Conservation (phyloP, 352 stramenopile genomes). For the Globisporangium rhizosaccharum region DNA sequence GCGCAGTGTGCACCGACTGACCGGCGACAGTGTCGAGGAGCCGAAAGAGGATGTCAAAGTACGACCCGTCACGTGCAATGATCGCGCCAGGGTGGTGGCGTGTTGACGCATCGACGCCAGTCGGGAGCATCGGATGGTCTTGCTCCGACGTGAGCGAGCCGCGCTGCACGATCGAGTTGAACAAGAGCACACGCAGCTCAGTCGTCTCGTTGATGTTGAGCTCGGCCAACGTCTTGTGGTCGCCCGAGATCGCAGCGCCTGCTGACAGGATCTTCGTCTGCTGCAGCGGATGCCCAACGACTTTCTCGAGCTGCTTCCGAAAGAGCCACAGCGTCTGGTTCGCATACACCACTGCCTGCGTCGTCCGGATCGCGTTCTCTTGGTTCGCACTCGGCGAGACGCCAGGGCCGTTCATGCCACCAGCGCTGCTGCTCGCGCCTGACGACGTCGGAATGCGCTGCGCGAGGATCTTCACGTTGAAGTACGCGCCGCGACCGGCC, state of each 20-base stretch:
- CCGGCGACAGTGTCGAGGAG: constrained; percentile 64
- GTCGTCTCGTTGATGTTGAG: constrained; percentile 69
- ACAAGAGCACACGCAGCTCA: constrained; percentile 76
- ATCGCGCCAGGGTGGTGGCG: constrained; percentile 53
- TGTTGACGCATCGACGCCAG: constrained; percentile 10
- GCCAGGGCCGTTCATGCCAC: constrained; percentile 15
- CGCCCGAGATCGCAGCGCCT: constrained; percentile 60
- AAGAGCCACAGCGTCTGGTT: constrained; percentile 75
- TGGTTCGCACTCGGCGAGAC: constrained; percentile 19
- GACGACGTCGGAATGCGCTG: constrained; percentile 65
- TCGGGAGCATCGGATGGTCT: constrained; percentile 27
- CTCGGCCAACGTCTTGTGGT: constrained; percentile 80
- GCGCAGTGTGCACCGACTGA: constrained; percentile 53
- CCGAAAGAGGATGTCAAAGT: constrained; percentile 83
- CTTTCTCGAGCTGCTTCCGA: constrained; percentile 67
- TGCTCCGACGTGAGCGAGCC: constrained; percentile 28
- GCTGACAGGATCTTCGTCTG: constrained; percentile 79
- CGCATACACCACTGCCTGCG: constrained; percentile 58
- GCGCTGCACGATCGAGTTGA: constrained; percentile 74
- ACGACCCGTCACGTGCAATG: constrained; percentile 56
- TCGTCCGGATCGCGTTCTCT: constrained; percentile 56
- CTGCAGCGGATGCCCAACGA: constrained; percentile 63
- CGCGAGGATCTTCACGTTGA: constrained; percentile 74
- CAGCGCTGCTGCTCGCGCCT: constrained; percentile 2
- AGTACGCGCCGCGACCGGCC: constrained; percentile 63